Evolutionary conservation across 805 yeast species (phyloP), one percentile per base, ranked within the genome.

Genomic region (Ogataea saltuana): DNA sequence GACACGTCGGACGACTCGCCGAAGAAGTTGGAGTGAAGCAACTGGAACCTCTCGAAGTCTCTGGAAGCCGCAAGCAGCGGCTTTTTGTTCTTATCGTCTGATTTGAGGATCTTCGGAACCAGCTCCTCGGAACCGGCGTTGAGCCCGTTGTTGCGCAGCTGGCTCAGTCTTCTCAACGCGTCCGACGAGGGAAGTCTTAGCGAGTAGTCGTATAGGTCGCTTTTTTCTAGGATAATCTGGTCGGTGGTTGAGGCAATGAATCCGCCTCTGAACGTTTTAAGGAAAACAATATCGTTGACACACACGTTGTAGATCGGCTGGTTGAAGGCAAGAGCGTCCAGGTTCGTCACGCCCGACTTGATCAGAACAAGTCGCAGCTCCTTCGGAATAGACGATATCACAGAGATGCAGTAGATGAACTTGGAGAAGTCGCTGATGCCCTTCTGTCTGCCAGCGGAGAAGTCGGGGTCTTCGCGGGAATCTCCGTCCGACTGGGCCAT

Each of bases 171-270:
- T 15, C 41, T 33, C 30, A 26, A 12, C n/a, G 37, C 15, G 7
- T 29, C 38, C 28, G 38, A 13, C 1, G 45, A 37, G 2, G 62
- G 59, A 20, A 64, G 39, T 39, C 55, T 57, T 9, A 74, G 56
- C 1, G 70, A 56, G 29, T 65, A 54, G 54, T 83, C 88, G 55
- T 75, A 83, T 3, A 80, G 50, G 9, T 68, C 64, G 12, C 56
- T 55, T 50, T 81, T 83, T 46, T 73, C 78, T 53, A 81, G 65
- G 23, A 85, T 62, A 18, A 85, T 76, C 33, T 77, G 82, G 55
- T 85, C 95, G 17, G 83, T 75, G 2, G 91, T 81, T 6, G 78
- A 69, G 2, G 83, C 89, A 29, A 83, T 66, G 51, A 65, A 82
- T 1, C 77, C 74, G 12, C 55, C 35, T 11, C 56, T 46, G 3